Evolutionary conservation across 306 rosid genomes (phyloP).

Genomic region (cucumber (Cucumis sativus)): Cucumber_9930_V3 NC_026656.2:16794001-16794500

Average conservation of each 20-base stretch:
- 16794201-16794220: slow-evolving; percentile 28
- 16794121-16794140: no score
- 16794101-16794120: no score
- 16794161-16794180: no score
- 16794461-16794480: slow-evolving; percentile 72
- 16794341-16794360: slow-evolving; percentile 58
- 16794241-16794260: slow-evolving; percentile 64
- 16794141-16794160: no score
- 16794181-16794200: no score
- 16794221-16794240: slow-evolving; percentile 64
- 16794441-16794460: slow-evolving; percentile 65
- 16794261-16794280: slow-evolving; percentile 54
- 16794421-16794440: slow-evolving; percentile 64
- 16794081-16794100: no score
- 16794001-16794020: no score
- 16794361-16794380: slow-evolving; percentile 75
- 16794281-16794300: slow-evolving; percentile 47
- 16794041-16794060: no score
- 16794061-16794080: no score
- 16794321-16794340: slow-evolving; percentile 65
- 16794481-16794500: not conserved
- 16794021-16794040: no score
- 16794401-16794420: slow-evolving; percentile 73
- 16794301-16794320: slow-evolving; percentile 53
- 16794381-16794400: slow-evolving; percentile 70